Base-by-base conservation (phyloP, 495 filamentous ascomycete genomes). In the Penicillium fimorum region DNA sequence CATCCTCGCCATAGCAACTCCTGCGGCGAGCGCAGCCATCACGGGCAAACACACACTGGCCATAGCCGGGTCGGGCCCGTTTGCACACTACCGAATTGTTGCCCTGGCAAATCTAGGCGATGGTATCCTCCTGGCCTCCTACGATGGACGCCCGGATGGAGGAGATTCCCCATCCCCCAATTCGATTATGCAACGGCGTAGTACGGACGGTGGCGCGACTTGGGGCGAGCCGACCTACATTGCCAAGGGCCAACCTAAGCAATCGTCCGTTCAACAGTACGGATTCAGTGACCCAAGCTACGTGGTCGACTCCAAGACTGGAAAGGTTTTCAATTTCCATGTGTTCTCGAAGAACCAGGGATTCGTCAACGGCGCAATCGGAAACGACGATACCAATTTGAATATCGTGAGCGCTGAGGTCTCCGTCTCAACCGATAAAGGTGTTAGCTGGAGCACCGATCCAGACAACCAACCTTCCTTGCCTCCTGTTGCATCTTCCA, bases 291-390 rank as follows among this genome's bases (percentile, higher is more conserved):
- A 45, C 43, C 43, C 43, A 15, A 27, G 43, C 13, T 45, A 45
- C 6, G 43, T 45, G 22, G 24, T 45, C 43, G 43, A 45, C 24
- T 27, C 22, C 24, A 10, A 45, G 6, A 45, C 43, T 9, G 43
- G 43, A n/a, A 45, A 45, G 24, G 24, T 45, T 1, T 45, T 45
- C 6, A 45, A 45, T 45, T 45, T 45, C 43, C 43, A 45, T 27
- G 43, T 45, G 13, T 45, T 45, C 18, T 45, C 43, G 43, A 45
- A 45, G 24, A 27, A 45, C 13, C 43, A 45, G 18, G 43, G 43
- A 45, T 45, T 45, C 24, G 12, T n/a, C 13, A n/a, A n/a, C n/a
- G n/a, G 43, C 5, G 22, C 2, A 12, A 25, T 45, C 2, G 43
- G 43, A 45, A 45, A 13, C 5, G 43, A 45, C 18, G 43, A 45